A percentile compares a stretch with the other conserved stretches of the same genome.
phyloP scores from a whole-genome alignment of 306 rosid genomes.

The Ochetophila trinervis region DNA sequence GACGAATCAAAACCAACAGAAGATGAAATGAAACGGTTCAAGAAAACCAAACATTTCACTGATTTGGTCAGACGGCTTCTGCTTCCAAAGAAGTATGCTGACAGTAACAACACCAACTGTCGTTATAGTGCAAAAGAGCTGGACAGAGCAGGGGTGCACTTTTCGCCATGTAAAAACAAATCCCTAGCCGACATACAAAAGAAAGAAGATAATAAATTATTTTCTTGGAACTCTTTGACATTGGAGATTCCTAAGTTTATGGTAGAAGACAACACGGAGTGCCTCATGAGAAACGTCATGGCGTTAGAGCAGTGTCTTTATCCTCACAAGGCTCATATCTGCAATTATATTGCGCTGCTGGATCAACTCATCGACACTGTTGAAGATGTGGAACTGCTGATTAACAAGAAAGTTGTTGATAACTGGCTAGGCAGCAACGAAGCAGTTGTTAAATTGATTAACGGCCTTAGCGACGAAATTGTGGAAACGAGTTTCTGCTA shows the following conservation, averaged over 20 bases:
- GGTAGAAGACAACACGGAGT: conserved; percentile 38
- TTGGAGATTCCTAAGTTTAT: conserved; percentile 28
- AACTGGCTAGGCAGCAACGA: conserved; percentile 48
- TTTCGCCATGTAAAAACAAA: not conserved
- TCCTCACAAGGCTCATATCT: conserved; percentile 34
- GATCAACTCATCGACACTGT: conserved; percentile 41
- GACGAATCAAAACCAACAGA: no score
- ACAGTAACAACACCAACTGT: accelerated
- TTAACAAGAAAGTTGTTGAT: conserved; percentile 36
- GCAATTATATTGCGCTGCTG: conserved; percentile 40
- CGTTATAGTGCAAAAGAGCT: conserved; percentile 35
- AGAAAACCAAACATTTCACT: conserved; percentile 37
- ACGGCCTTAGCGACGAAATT: conserved; percentile 37
- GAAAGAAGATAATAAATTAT: not conserved
- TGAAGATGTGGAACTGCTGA: conserved; percentile 47
- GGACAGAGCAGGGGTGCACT: conserved; percentile 33
- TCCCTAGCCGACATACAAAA: no score
- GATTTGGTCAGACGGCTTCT: conserved; percentile 46
- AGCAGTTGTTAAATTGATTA: conserved; percentile 40
- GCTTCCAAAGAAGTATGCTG: not conserved
- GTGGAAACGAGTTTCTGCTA: conserved; percentile 32
- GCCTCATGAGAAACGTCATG: conserved; percentile 43
- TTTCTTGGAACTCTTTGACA: conserved; percentile 17
- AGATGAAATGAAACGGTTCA: not conserved
- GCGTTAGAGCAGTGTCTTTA: conserved; percentile 47